These are phyloP conservation scores for Scortechinia acanthostroma DNA, from an alignment of 2,329 filamentous ascomycete genomes.

Conservation along the genomic window DNA sequence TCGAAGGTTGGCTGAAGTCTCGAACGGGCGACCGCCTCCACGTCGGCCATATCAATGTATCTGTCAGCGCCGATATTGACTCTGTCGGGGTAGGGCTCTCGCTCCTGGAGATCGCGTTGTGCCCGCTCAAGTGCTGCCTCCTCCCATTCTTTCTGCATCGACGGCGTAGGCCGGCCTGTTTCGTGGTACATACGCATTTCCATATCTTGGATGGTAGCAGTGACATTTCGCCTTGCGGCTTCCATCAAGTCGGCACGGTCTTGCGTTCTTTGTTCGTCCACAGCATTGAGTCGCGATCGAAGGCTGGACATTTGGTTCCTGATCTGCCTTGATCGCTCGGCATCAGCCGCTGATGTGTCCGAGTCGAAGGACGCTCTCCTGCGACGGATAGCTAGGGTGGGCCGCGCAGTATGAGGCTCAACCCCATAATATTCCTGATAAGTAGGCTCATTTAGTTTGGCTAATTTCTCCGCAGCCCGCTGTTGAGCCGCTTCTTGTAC, in stretches of 20 bases:
- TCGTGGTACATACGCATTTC: not conserved
- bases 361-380: not conserved
- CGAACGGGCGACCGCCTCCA: not conserved
- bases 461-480: not conserved
- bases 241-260: not conserved
- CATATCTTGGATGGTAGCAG: not conserved
- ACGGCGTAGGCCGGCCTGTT: not conserved
- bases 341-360: not conserved
- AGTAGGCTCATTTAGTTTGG: not conserved
- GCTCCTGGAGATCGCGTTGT: not conserved
- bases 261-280: not conserved
- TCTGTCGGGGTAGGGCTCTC: not conserved
- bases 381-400: not conserved
- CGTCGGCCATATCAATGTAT: conserved; percentile 1
- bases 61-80: not conserved
- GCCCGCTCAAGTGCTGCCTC: not conserved
- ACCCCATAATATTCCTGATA: not conserved
- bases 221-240: not conserved
- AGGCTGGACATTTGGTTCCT: not conserved
- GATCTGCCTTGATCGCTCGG: not conserved
- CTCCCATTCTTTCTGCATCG: not conserved
- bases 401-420: not conserved
- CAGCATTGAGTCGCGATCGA: not conserved
- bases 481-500: not conserved
- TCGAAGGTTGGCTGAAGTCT: not conserved